Evolutionary conservation across 345 rosid species (phyloP).

Genomic region (Eucalyptus microcorys): DNA sequence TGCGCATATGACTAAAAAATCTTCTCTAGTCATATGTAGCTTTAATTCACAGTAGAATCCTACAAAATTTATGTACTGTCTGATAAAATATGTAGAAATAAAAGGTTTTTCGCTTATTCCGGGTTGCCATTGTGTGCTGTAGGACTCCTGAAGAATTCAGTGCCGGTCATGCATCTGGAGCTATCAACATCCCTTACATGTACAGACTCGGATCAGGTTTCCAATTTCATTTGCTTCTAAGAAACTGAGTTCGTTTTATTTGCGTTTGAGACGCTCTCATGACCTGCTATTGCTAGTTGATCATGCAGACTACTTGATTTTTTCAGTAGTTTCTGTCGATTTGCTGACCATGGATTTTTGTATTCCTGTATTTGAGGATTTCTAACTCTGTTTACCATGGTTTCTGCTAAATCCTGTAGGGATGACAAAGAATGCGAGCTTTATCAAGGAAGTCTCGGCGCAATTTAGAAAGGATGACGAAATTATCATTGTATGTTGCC

Average conservation of each 20-base stretch:
- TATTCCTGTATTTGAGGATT: neutral
- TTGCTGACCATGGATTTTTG: neutral
- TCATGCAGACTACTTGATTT: neutral
- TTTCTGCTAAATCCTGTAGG: conserved; percentile 14
- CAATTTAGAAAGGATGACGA: conserved; percentile 66
- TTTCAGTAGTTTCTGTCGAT: neutral
- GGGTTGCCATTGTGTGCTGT: neutral
- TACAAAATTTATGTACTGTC: neutral
- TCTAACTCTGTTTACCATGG: neutral
- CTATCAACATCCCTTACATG: conserved; percentile 79
- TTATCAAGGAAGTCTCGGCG: conserved; percentile 45
- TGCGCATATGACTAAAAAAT: neutral
- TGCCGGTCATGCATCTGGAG: conserved; percentile 69
- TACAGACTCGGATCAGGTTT: conserved; percentile 75
- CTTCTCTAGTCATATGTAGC: neutral
- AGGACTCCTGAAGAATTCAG: conserved; percentile 81
- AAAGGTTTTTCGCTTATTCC: neutral
- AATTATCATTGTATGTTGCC: conserved; percentile 57
- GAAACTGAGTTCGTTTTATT: neutral
- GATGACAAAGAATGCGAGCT: conserved; percentile 52
- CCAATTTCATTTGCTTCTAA: neutral
- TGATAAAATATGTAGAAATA: neutral
- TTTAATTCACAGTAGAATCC: neutral
- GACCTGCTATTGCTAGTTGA: neutral
- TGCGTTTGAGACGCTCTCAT: neutral